Conservation (phyloP, 768 basidiomycete species). For the Boletus huronensis region DNA sequence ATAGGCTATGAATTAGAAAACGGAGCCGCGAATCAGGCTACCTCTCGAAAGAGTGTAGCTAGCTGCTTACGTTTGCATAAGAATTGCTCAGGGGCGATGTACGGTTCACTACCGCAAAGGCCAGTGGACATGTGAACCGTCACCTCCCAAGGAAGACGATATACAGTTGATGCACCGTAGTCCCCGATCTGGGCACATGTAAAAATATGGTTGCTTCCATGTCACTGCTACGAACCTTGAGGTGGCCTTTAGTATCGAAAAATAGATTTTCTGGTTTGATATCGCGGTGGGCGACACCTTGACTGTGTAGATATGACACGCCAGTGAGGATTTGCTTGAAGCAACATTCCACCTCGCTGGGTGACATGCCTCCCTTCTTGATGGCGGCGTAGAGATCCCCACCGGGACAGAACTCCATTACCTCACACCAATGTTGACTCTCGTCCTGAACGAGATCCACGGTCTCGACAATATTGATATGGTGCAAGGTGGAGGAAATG, state of each 20-base stretch:
- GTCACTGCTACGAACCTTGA: constrained; percentile 65
- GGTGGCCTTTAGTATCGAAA: constrained; percentile 86
- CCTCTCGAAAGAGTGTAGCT: constrained; percentile 31
- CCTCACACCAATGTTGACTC: constrained; percentile 94
- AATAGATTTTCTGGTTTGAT: constrained; percentile 98
- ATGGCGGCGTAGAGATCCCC: constrained; percentile 98
- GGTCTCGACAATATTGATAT: constrained; percentile 94
- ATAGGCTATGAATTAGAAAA: constrained; percentile 60
- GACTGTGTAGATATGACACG: constrained; percentile 87
- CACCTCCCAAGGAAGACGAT: constrained; percentile 95
- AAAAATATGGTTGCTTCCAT: not conserved
- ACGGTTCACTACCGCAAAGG: constrained; percentile 95
- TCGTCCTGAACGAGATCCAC: constrained; percentile 99
- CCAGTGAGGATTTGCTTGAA: constrained; percentile 95
- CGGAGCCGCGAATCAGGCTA: constrained; percentile 35
- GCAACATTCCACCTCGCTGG: constrained; percentile 92
- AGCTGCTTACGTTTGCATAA: constrained; percentile 85
- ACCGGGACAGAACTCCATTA: constrained; percentile 99
- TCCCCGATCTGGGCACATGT: constrained; percentile 76
- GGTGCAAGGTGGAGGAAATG: constrained; percentile 93
- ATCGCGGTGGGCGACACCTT: constrained; percentile 97
- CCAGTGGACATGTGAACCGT: constrained; percentile 97
- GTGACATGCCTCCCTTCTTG: constrained; percentile 92
- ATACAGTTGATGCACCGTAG: constrained; percentile 98
- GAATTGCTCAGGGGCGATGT: constrained; percentile 98